Evolutionary conservation across 169 alveolate species (phyloP), one percentile per base, ranked within the genome.

Genomic region (Plasmodium vivax): DNA sequence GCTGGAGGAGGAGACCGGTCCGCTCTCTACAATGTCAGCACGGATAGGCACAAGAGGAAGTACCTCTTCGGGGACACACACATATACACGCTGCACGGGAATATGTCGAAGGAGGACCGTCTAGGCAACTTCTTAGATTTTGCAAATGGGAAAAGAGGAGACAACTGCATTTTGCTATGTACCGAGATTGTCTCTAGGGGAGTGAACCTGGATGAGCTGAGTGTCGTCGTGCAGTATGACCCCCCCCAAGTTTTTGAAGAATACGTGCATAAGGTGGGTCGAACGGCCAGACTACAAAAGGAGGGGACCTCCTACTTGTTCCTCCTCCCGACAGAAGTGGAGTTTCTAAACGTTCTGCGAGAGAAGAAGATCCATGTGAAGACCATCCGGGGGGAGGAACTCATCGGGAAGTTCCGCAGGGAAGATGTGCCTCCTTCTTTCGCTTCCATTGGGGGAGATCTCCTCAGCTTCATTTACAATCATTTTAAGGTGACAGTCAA

Each of bases 181-280:
- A 98, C 99, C 9, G 99, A 98, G 95, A 99, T 98, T 1, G 99
- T 99, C 1, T 97, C 99, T 12, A 93, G 99, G 71, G 99, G 99
- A 0, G 96, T 98, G 23, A 98, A 98, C 95, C 96, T 98, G 45
- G 98, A 98, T 16, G 96, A 97, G 41, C 98, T 98, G 7, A 98
- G 97, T 92, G 96, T 97, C 36, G 99, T 98, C 0, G 95, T 98
- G 16, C 98, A 98, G 94, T 96, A 98, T 84, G 99, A 98, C 80
- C 98, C 99, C 0, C 99, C 99, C 3, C 96, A 97, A 93, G 95
- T 96, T 83, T 95, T 98, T 45, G 99, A 98, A 82, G 99, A 98
- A 82, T 98, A 98, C 94, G 97, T 98, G 23, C 99, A 98, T 93
- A 96, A 99, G 90, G 97, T 98, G 72, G 99, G 99, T 1, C 94